These are phyloP conservation scores for Lachnellula willkommii DNA, from an alignment of 2,329 filamentous ascomycete species.

Conservation along the genomic window DNA sequence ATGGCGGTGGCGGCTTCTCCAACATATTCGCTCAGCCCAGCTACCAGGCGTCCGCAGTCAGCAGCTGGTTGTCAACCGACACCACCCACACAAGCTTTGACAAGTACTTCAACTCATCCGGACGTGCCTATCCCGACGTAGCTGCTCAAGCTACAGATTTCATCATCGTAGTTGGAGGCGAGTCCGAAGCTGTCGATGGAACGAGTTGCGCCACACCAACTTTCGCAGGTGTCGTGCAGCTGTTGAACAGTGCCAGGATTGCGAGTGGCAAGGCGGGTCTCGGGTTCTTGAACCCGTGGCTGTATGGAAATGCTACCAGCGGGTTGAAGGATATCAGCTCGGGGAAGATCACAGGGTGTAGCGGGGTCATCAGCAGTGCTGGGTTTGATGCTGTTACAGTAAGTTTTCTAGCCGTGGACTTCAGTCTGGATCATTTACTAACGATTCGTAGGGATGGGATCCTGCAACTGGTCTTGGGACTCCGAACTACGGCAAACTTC, in stretches of 20 bases:
- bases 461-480: slow-evolving; percentile 44
- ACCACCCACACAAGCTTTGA: slow-evolving; percentile 40
- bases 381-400: slow-evolving; percentile 22
- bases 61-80: slow-evolving; percentile 42
- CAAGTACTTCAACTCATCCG: slow-evolving; percentile 42
- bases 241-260: slow-evolving; percentile 58
- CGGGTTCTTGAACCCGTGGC: slow-evolving; percentile 42
- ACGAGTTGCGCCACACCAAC: slow-evolving; percentile 52
- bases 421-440: not conserved
- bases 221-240: slow-evolving; percentile 51
- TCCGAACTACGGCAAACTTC: slow-evolving; percentile 26
- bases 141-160: slow-evolving; percentile 55
- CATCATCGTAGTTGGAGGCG: slow-evolving; percentile 33
- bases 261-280: slow-evolving; percentile 41
- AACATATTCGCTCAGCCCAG: slow-evolving; percentile 37
- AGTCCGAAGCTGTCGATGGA: slow-evolving; percentile 39
- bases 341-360: slow-evolving; percentile 37
- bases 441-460: slow-evolving; percentile 36
- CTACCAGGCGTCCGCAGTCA: slow-evolving; percentile 39
- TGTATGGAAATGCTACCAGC: slow-evolving; percentile 33
- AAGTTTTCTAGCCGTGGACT: slow-evolving; percentile 1
- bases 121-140: slow-evolving; percentile 48
- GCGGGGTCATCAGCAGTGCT: slow-evolving; percentile 18
- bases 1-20: slow-evolving; percentile 39
- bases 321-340: slow-evolving; percentile 39